A percentile compares a stretch with the other conserved stretches of the same genome.
Conservation (phyloP, 2,329 filamentous ascomycete species). For the Fusarium sublunatum region DNA sequence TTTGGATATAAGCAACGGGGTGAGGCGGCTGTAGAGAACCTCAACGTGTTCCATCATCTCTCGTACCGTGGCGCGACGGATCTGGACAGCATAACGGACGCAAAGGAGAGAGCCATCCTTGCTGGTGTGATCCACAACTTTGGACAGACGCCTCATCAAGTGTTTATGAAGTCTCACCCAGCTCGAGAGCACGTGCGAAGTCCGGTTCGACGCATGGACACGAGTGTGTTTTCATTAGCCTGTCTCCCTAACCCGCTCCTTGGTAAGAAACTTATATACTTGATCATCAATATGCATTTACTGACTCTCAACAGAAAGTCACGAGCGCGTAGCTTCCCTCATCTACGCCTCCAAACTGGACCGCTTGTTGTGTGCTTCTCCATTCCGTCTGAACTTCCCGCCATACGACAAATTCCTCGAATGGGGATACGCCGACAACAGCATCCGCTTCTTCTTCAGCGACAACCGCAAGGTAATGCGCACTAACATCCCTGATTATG, state of each 20-base stretch:
- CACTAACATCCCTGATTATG: slow-evolving; percentile 4
- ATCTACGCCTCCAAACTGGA: slow-evolving; percentile 83
- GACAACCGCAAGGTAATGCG: slow-evolving; percentile 77
- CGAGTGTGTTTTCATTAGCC: slow-evolving; percentile 78
- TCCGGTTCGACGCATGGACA: slow-evolving; percentile 78
- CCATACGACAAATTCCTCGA: slow-evolving; percentile 94
- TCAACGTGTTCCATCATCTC: slow-evolving; percentile 96
- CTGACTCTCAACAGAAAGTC: slow-evolving; percentile 61
- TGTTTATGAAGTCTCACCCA: slow-evolving; percentile 85
- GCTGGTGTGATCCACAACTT: slow-evolving; percentile 99
- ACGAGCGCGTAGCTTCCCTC: slow-evolving; percentile 83
- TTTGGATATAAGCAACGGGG: slow-evolving; percentile 96
- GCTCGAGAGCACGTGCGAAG: slow-evolving; percentile 75
- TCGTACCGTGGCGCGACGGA: slow-evolving; percentile 96
- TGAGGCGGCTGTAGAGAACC: slow-evolving; percentile 87
- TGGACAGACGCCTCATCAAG: slow-evolving; percentile 95
- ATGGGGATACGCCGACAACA: slow-evolving; percentile 95
- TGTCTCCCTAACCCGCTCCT: slow-evolving; percentile 83
- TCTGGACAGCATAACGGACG: slow-evolving; percentile 89
- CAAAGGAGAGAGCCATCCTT: slow-evolving; percentile 85
- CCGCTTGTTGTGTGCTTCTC: slow-evolving; percentile 82
- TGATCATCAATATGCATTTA: neutral
- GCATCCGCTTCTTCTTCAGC: slow-evolving; percentile 88
- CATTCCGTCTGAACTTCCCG: slow-evolving; percentile 87
- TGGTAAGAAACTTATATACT: slow-evolving; percentile 54